Conservation (phyloP, 2,329 filamentous ascomycete species). For the Didymella arachidicola region DNA sequence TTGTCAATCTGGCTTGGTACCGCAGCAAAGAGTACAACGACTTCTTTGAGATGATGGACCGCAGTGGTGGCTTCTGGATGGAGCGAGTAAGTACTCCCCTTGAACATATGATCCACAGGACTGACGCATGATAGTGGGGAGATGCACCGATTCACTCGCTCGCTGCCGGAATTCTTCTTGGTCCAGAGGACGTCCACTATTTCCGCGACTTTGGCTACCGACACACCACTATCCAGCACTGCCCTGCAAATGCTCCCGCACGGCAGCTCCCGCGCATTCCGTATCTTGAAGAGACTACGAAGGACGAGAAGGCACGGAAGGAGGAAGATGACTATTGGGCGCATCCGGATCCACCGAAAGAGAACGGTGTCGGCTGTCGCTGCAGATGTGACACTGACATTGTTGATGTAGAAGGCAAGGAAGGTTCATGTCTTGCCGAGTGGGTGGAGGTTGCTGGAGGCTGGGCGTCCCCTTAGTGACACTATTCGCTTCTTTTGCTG, state of each 20-base stretch:
- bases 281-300: slow-evolving; percentile 81
- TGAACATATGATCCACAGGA: slow-evolving; percentile 17
- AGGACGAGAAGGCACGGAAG: slow-evolving; percentile 80
- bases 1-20: slow-evolving; percentile 93
- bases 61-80: slow-evolving; percentile 98
- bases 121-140: slow-evolving; percentile 77
- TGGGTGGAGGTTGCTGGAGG: slow-evolving; percentile 98
- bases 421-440: slow-evolving; percentile 91
- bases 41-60: slow-evolving; percentile 99
- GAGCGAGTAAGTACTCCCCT: slow-evolving; percentile 74
- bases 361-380: slow-evolving; percentile 95
- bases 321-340: slow-evolving; percentile 99
- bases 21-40: slow-evolving; percentile 96
- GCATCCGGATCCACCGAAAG: slow-evolving; percentile 81
- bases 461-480: slow-evolving; percentile 68
- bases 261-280: slow-evolving; percentile 82
- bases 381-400: slow-evolving; percentile 98
- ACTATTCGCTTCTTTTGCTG: slow-evolving; percentile 24
- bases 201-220: slow-evolving; percentile 99
- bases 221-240: slow-evolving; percentile 98
- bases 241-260: slow-evolving; percentile 90
- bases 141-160: slow-evolving; percentile 98
- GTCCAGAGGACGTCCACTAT: slow-evolving; percentile 88
- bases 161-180: slow-evolving; percentile 86
- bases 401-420: slow-evolving; percentile 96